Evolutionary conservation across 2,329 filamentous ascomycete species (phyloP).

Genomic region (Hypoxylon sp.): DNA sequence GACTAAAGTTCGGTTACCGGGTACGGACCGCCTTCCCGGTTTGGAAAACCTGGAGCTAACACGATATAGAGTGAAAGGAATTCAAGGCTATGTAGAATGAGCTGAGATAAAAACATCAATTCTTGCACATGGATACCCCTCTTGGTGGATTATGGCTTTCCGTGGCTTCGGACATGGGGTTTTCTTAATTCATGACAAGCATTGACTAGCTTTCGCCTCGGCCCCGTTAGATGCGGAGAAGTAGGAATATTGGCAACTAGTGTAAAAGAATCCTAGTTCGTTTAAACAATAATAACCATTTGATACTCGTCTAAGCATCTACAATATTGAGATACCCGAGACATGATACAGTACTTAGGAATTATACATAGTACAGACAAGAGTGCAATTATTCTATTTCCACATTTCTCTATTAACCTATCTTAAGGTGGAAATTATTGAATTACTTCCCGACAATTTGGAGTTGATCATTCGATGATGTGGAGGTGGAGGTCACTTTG

Average conservation of each 20-base stretch:
- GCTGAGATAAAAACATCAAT: not conserved
- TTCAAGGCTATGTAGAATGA: not conserved
- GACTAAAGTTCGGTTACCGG: not conserved
- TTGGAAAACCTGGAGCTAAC: not conserved
- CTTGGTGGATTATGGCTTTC: not conserved
- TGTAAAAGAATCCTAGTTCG: conserved; percentile 17
- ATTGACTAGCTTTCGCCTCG: conserved; percentile 9
- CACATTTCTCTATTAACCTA: too few relatives aligned
- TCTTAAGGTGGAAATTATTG: conserved; percentile 3
- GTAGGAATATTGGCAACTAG: conserved; percentile 9
- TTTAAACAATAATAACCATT: conserved; percentile 5
- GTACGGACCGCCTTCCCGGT: conserved; percentile 12
- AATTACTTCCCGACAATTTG: conserved; percentile 15
- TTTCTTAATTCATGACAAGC: conserved; percentile 13
- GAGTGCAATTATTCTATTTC: too few relatives aligned
- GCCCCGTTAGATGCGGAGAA: conserved; percentile 22
- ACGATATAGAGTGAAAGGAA: not conserved
- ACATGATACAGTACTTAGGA: too few relatives aligned
- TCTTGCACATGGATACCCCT: not conserved
- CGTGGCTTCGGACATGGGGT: conserved; percentile 13
- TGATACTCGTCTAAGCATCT: not conserved
- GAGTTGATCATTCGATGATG: conserved; percentile 3
- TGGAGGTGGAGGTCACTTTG: conserved; percentile 12
- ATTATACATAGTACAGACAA: too few relatives aligned
- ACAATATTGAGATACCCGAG: too few relatives aligned